phyloP scores from a whole-genome alignment of 192 early-diverging fungal genomes.

The Linnemannia zychae region DNA sequence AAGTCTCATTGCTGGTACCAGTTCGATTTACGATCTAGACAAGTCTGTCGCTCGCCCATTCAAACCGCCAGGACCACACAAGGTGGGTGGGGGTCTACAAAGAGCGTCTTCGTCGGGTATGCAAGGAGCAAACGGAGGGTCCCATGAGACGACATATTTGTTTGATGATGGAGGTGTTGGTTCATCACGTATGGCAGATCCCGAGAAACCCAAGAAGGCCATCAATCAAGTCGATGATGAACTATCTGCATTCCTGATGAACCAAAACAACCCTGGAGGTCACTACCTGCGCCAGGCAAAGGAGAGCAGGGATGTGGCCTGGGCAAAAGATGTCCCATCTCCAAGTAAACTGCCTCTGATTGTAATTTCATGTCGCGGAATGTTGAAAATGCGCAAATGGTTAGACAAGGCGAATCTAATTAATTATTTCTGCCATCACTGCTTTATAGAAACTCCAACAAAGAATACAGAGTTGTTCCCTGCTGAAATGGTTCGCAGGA shows the following conservation, averaged over 20 bases:
- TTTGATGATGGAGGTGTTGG: slow-evolving; percentile 43
- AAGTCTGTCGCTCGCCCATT: slow-evolving; percentile 1
- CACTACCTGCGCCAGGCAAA: slow-evolving; percentile 47
- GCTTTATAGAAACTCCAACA: slow-evolving; percentile 37
- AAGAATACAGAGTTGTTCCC: slow-evolving; percentile 36
- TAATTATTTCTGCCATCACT: background rate
- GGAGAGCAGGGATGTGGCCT: slow-evolving; percentile 37
- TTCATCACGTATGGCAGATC: slow-evolving; percentile 28
- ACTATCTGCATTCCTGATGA: slow-evolving; percentile 46
- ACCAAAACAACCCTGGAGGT: slow-evolving; percentile 49
- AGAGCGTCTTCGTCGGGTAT: background rate
- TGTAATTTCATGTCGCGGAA: background rate
- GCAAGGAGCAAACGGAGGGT: background rate
- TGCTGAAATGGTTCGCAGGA: slow-evolving; percentile 47
- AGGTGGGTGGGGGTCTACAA: background rate
- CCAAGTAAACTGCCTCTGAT: slow-evolving; percentile 35
- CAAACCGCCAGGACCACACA: background rate
- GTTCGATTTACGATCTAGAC: slow-evolving; percentile 48
- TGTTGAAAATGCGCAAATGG: background rate
- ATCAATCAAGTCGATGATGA: slow-evolving; percentile 1
- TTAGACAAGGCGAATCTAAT: background rate
- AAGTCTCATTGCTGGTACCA: slow-evolving; percentile 45
- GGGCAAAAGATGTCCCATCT: slow-evolving; percentile 50
- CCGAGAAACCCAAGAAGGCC: slow-evolving; percentile 16
- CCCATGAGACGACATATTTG: slow-evolving; percentile 43